Conservation (phyloP, 2,329 filamentous ascomycete species). For the Taxawa tesnikishii region DNA sequence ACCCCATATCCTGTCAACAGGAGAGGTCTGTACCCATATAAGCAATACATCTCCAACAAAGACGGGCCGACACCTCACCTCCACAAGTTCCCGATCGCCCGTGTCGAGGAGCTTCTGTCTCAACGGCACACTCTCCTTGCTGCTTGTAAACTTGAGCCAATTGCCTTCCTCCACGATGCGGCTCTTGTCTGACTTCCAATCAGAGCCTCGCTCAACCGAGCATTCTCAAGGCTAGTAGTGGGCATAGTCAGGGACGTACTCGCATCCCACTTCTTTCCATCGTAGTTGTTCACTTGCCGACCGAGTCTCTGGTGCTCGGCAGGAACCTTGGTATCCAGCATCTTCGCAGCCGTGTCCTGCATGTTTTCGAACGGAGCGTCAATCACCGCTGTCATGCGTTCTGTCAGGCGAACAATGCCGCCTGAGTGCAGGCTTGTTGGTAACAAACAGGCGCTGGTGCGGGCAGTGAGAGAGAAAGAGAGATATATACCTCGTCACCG, state of each 20-base stretch:
- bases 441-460: no score
- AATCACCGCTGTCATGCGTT: no score
- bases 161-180: constrained; percentile 47
- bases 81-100: constrained; percentile 48
- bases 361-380: not conserved
- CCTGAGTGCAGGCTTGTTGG: no score
- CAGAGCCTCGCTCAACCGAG: not conserved
- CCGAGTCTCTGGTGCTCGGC: constrained; percentile 18
- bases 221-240: no score
- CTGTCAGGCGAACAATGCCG: no score
- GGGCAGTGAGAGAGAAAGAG: not conserved
- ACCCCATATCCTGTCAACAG: constrained; percentile 53
- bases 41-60: not conserved
- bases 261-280: constrained; percentile 16
- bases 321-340: constrained; percentile 13
- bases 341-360: constrained; percentile 15
- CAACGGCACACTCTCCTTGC: constrained; percentile 29
- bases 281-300: constrained; percentile 20
- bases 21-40: constrained; percentile 24
- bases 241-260: not conserved
- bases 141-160: constrained; percentile 45
- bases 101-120: constrained; percentile 42
- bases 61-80: constrained; percentile 31
- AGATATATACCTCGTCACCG: constrained; percentile 22
- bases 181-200: not conserved